Base-by-base conservation (phyloP, 169 alveolate species). In the Eimeria maxima region DNA sequence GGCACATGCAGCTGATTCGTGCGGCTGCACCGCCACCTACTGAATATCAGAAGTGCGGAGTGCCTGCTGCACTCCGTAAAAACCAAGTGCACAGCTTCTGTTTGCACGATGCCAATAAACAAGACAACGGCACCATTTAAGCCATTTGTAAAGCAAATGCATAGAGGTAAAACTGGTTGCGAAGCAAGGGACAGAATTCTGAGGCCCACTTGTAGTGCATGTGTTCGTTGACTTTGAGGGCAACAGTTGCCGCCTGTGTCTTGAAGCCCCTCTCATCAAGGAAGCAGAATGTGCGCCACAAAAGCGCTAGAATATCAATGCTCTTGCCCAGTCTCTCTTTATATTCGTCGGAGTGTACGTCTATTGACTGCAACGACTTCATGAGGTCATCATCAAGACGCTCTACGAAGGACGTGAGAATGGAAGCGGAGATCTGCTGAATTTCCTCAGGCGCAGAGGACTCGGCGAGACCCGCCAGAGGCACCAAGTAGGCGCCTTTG, bases 181-280 rank as follows among this genome's bases (percentile, higher is more conserved):
- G 38, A 33, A 33, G 38, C 50, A 63, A 89, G 63, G 11, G 29
- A 11, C 38, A 45, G 67, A 42, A 20, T 24, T 33, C n/a, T 14
- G 80, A 87, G 76, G 93, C 99, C 29, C 97, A 98, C 97, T 97
- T 97, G 97, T 97, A 97, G 93, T 98, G 97, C 97, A 97, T 93
- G 91, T 98, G 99, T 74, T 98, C 99, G 67, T 97, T 96, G 44
- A 98, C 98, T 73, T 96, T 57, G 33, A 97, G 92, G 1, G 98
- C 98, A 38, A 97, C 95, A 14, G 97, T 91, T 10, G 98, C 95
- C 0, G 97, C 97, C 53, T 97, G 97, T 33, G 95, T 95, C 95
- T 92, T 88, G 89, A 93, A 94, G n/a, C 96, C 98, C 27, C 93
- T 78, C 55, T 95, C 97, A 87, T 97, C 96, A n/a, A 96, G 95